Evolutionary conservation across 2,329 filamentous ascomycete genomes (phyloP), one percentile per base, ranked within the genome.

Genomic region (Colletotrichum sp.): DNA sequence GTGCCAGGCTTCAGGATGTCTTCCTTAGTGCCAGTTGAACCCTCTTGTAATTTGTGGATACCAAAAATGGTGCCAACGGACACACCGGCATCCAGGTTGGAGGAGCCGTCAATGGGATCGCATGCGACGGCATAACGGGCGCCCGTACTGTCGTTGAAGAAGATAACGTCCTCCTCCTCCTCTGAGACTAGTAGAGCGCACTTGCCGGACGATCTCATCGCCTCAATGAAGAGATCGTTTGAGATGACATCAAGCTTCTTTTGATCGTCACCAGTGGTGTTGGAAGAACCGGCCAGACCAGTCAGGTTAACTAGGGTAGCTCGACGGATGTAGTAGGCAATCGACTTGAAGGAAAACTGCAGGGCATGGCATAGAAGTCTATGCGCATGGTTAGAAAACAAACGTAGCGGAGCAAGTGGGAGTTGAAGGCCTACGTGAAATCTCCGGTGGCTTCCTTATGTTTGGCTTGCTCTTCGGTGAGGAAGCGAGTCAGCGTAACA

Each of bases 171-270:
- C 79, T 99, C 97, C 86, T 99, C 96, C 84, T 99, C 97, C 86
- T 99, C 97, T 1, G 97, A 99, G n/a, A 99, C 96, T 44, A 99
- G 90, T 75, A 99, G 89, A 68, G 95, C 93, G 84, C 96, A 97
- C 86, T 96, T 96, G 81, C 95, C 96, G 32, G 95, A 98, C 69
- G 95, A 96, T 80, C 92, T 92, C 97, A 99, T 99, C 78, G 96
- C 95, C 77, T 95, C 93, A 83, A 99, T 95, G 89, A 99, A 99
- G 81, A 99, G 91, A 85, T 99, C 97, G 85, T 99, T 99, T 85
- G 96, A 96, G 84, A 99, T 99, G 76, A 99, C 96, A 85, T 99
- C 97, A 78, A 99, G 95, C 89, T 99, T 99, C 92, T 99, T 99
- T 86, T 99, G 97, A 85, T 99, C 97, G 86, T 99, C 97, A 79